phyloP scores from a whole-genome alignment of 805 yeast species.

The Myxozyma neotropica region DNA sequence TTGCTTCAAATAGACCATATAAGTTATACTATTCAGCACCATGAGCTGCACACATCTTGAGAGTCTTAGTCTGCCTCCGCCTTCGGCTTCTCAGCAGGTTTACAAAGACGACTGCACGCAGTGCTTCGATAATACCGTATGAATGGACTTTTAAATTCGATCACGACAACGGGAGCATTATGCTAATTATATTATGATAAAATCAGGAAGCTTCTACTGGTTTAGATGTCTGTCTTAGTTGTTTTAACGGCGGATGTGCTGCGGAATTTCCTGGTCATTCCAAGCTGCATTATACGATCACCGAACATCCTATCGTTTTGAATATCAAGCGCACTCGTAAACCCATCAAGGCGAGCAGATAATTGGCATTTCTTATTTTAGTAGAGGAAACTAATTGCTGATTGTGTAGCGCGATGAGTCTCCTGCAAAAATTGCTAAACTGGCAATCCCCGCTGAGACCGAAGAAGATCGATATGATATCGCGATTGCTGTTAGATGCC shows the following conservation, averaged over 20 bases:
- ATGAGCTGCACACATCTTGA: constrained; percentile 29
- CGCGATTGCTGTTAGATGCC: constrained; percentile 47
- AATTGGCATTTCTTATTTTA: not conserved
- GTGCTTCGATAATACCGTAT: constrained; percentile 69
- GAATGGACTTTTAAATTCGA: constrained; percentile 17
- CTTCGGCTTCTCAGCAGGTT: constrained; percentile 46
- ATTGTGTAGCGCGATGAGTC: constrained; percentile 38
- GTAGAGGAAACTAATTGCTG: constrained; percentile 2
- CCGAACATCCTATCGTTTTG: constrained; percentile 60
- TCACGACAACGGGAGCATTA: not conserved
- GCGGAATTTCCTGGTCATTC: constrained; percentile 67
- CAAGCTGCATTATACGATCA: constrained; percentile 53
- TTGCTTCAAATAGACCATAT: not conserved
- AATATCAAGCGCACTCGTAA: constrained; percentile 50
- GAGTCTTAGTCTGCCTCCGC: constrained; percentile 25
- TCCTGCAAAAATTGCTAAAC: constrained; percentile 57
- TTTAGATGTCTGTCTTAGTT: constrained; percentile 71
- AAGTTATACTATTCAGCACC: not conserved
- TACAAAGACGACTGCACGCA: constrained; percentile 90
- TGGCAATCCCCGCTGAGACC: constrained; percentile 64
- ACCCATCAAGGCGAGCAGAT: constrained; percentile 11
- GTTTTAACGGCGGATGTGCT: constrained; percentile 51
- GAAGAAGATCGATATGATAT: constrained; percentile 67
- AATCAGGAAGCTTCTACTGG: constrained; percentile 51
- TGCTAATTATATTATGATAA: not conserved